Evolutionary conservation across 176 grass and related monocot species (phyloP), one percentile per base, ranked within the genome.

Genomic region (Eragrostis nindensis): DNA sequence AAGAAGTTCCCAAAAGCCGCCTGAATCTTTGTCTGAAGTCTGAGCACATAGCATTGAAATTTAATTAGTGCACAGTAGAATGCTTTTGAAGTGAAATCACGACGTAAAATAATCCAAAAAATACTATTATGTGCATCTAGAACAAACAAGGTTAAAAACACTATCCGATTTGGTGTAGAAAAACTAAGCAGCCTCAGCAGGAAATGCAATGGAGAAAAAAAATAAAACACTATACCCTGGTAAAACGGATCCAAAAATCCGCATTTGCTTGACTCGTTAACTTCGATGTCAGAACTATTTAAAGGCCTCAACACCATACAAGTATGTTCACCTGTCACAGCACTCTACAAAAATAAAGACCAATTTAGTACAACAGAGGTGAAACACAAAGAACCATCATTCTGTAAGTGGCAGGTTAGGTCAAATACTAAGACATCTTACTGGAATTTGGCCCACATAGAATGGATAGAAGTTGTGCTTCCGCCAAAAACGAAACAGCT

Each of bases 281-380:
- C 92, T 84, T 93, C 63, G 14, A 95, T 87, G 45, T 89, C 86
- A 84, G 95, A 84, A 76, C 80, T 95, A 74, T 86, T 91, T 80
- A 98, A 79, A 47, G 88, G 84, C 72, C 94, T 98, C 84, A 98
- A 71, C 56, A 89, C 60, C 95, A 98, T 98, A 83, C 95, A 98
- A 3, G 95, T 93, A 80, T 95, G 95, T 59, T 98, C 95, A 75
- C 95, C 95, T 73, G 95, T 98, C 43, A 98, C 92, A 89, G 85
- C 76, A 93, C 92, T 98, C 95, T 98, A 75, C 27, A 85, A 73
- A 83, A 70, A 52, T 21, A 86, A 73, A 65, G 15, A 76, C 7
- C 63, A 78, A 75, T 66, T 36, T 73, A 79, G 76, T 13, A 68
- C 42, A 57, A 59, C 43, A 29, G 30, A 78, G 54, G 61, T 71